Percentiles rank a stretch among this genome's conserved stretches.
Evolutionary conservation across 495 filamentous ascomycete species (phyloP).

Genomic region (Poronia punctata): DNA sequence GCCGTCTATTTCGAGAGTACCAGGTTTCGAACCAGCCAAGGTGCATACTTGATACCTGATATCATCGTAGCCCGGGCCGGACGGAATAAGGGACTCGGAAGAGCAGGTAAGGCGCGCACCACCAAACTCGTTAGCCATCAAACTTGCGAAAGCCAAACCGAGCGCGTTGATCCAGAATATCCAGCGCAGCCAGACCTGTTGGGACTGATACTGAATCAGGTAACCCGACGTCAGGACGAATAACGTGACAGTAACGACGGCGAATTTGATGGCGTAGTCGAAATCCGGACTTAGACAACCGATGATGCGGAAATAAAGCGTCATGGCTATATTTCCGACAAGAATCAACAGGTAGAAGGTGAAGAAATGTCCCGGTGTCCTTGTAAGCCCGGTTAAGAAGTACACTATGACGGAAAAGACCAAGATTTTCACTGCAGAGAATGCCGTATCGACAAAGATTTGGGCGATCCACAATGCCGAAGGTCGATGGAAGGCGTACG

Average conservation of each 20-base stretch:
- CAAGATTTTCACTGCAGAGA: conserved; percentile 58
- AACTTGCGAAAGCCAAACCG: conserved; percentile 60
- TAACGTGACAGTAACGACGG: conserved; percentile 65
- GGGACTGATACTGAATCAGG: conserved; percentile 62
- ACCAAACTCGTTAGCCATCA: conserved; percentile 83
- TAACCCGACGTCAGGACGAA: conserved; percentile 77
- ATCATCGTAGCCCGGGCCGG: conserved; percentile 55
- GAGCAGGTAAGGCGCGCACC: conserved; percentile 56
- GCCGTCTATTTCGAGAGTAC: conserved; percentile 52
- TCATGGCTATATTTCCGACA: conserved; percentile 67
- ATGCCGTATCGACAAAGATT: conserved; percentile 69
- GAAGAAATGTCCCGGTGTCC: conserved; percentile 68
- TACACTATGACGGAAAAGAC: conserved; percentile 72
- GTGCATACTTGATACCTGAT: conserved; percentile 70
- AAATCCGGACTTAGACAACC: conserved; percentile 77
- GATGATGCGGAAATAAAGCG: conserved; percentile 70
- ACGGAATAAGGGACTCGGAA: conserved; percentile 56
- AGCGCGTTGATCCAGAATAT: conserved; percentile 77
- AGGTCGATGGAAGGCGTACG: conserved; percentile 72
- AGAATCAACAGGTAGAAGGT: conserved; percentile 67
- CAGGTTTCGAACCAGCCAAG: conserved; percentile 58
- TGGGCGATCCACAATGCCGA: conserved; percentile 76
- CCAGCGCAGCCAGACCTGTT: conserved; percentile 72
- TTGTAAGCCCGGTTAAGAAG: conserved; percentile 65
- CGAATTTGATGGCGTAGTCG: conserved; percentile 79